phyloP scores from a whole-genome alignment of 441 rosid genomes.

The Sinapis alba region DNA sequence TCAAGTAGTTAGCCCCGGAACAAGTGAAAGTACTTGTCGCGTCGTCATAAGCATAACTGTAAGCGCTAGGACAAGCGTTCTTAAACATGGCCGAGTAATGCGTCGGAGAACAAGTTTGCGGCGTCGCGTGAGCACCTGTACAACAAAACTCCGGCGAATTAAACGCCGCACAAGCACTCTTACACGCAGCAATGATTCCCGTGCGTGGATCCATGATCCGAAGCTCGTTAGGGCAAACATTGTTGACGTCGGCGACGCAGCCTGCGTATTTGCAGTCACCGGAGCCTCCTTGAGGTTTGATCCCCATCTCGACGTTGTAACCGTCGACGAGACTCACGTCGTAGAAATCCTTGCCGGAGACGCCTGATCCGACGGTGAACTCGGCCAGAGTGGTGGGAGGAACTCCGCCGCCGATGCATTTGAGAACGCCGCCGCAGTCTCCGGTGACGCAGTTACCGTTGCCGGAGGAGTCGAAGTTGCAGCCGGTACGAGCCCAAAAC shows the following conservation, averaged over 20 bases:
- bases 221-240: conserved; percentile 69
- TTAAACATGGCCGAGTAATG: conserved; percentile 74
- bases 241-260: conserved; percentile 76
- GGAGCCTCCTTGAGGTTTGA: conserved; percentile 60
- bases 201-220: conserved; percentile 46
- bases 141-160: conserved; percentile 79
- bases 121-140: conserved; percentile 67
- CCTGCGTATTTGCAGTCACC: conserved; percentile 88
- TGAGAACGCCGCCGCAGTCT: conserved; percentile 76
- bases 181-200: conserved; percentile 73
- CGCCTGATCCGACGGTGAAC: conserved; percentile 60
- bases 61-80: conserved; percentile 86
- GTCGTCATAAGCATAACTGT: conserved; percentile 93
- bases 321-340: conserved; percentile 97
- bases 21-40: conserved; percentile 88
- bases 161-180: conserved; percentile 84
- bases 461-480: conserved; percentile 66
- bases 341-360: conserved; percentile 66
- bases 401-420: conserved; percentile 68
- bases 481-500: conserved; percentile 81
- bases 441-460: conserved; percentile 75
- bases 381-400: conserved; percentile 78
- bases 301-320: conserved; percentile 74
- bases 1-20: conserved; percentile 55
- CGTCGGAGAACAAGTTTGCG: conserved; percentile 76